Evolutionary conservation across 2,329 filamentous ascomycete species (phyloP), one percentile per base, ranked within the genome.

Genomic region (Colletotrichum shisoi): DNA sequence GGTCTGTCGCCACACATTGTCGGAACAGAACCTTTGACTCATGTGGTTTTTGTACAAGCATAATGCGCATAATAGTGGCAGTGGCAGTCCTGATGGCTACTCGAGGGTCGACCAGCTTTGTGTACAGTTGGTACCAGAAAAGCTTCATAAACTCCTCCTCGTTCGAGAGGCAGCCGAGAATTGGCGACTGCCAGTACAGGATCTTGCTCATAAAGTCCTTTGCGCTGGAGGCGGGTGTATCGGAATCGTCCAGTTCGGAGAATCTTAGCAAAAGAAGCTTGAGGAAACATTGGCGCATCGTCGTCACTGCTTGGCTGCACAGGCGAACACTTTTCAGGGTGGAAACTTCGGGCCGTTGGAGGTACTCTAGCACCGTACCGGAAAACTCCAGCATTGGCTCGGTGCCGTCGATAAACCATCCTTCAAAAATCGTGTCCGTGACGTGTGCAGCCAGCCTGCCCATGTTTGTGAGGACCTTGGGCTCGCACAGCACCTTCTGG

Each of bases 101-200:
- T 59, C 89, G 84, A 0, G 85, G 80, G 61, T 93, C 93, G 8
- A 95, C 88, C 42, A 98, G 83, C 76, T 96, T 96, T 8, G 89
- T 89, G 76, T 98, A 99, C 3, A 99, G 87, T 68, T 97, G 88
- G 73, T 97, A 98, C 83, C 93, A 97, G 48, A 98, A 87, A 40
- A 97, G 84, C 70, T 90, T 91, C 73, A 97, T 85, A 73, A 92
- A 91, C 11, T 92, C 89, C n/a, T 91, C 87, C 51, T 97, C 93
- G 7, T 86, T 83, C 3, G 91, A 90, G 17, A 95, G 87, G 4
- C 90, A 88, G 2, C 89, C 89, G 17, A 99, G 82, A 17, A 99
- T 88, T 19, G 97, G 91, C 21, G 92, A 93, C 76, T 98, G 95
- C 95, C 95, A 99, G 77, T 97, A 98, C 0, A 92, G 88, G 72